phyloP scores from a whole-genome alignment of 2,329 filamentous ascomycete species.

The Ophiognomonia clavigignenti-juglandacearum region DNA sequence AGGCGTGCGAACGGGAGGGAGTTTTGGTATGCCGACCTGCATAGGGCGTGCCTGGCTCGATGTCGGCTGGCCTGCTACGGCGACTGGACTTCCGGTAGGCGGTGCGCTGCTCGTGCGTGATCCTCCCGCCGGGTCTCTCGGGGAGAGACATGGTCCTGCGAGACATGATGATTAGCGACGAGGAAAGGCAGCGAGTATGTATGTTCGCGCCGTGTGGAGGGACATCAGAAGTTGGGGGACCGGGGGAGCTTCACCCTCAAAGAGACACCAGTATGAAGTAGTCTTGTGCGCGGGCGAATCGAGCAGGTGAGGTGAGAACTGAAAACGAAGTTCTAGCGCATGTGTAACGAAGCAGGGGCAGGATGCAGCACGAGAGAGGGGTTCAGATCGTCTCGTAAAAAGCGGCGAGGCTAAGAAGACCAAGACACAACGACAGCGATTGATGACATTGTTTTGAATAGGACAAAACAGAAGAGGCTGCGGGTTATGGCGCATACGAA shows the following conservation, averaged over 20 bases:
- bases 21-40: constrained; percentile 5
- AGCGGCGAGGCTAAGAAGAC: constrained; percentile 4
- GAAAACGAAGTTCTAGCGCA: neutral
- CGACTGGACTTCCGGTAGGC: constrained; percentile 66
- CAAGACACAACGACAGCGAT: neutral
- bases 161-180: constrained; percentile 19
- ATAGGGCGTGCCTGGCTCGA: constrained; percentile 54
- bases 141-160: constrained; percentile 55
- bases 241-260: constrained; percentile 16
- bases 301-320: neutral
- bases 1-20: constrained; percentile 16
- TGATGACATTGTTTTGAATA: constrained; percentile 12
- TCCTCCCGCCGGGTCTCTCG: constrained; percentile 59
- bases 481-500: too few relatives aligned
- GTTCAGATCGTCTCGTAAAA: neutral
- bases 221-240: neutral
- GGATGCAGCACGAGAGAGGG: neutral
- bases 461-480: too few relatives aligned
- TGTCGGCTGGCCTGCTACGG: constrained; percentile 60
- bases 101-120: constrained; percentile 56
- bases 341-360: neutral
- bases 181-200: neutral
- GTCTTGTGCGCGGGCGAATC: neutral
- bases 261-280: neutral
- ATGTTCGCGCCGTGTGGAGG: neutral